A percentile compares a stretch with the other conserved stretches of the same genome.
Conservation (phyloP, 129 eudicot species). For the Pittosporum tobira region DNA sequence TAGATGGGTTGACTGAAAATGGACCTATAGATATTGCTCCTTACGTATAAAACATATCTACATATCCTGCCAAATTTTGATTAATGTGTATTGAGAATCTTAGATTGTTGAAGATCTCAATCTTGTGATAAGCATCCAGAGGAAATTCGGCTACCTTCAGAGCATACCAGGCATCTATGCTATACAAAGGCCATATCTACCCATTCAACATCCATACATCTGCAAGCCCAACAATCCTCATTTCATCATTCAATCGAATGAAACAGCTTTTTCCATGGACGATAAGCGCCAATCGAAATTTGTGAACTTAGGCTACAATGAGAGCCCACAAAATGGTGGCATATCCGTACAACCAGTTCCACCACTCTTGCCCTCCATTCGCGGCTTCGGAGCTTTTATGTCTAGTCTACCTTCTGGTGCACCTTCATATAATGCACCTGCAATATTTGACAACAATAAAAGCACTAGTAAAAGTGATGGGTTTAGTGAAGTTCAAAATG, state of each 20-base stretch:
- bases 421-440: conserved; percentile 7
- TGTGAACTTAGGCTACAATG: conserved; percentile 28
- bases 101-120: conserved; percentile 67
- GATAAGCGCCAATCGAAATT: conserved; percentile 40
- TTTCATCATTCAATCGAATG: conserved; percentile 4
- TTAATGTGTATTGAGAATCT: not conserved
- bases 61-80: not conserved
- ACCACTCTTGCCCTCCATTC: conserved; percentile 51
- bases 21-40: no score
- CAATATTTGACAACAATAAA: conserved; percentile 1
- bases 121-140: conserved; percentile 60
- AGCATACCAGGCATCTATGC: conserved; percentile 66
- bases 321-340: no score
- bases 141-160: conserved; percentile 64
- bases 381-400: conserved; percentile 29
- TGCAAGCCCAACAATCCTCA: conserved; percentile 11
- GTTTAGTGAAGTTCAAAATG: conserved; percentile 9
- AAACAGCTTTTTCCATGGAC: conserved; percentile 14
- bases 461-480: not conserved
- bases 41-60: not conserved
- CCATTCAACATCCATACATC: conserved; percentile 25
- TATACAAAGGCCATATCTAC: conserved; percentile 46
- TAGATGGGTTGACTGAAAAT: no score
- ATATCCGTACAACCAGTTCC: conserved; percentile 36
- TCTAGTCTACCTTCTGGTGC: conserved; percentile 20